These are phyloP conservation scores for Petunia secreta DNA, from an alignment of 257 asterid species.

Conservation along the genomic window DNA sequence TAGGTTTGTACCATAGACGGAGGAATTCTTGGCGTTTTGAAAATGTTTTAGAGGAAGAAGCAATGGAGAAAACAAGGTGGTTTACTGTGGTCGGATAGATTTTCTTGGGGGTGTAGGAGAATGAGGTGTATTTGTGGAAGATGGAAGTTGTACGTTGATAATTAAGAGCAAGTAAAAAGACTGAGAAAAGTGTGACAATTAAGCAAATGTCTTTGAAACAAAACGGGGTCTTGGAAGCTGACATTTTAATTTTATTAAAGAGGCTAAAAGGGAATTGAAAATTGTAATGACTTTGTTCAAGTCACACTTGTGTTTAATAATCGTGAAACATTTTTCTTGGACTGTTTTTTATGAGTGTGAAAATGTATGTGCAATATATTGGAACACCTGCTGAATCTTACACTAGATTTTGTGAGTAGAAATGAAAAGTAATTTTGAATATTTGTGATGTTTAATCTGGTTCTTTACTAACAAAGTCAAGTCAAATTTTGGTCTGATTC, in stretches of 20 bases:
- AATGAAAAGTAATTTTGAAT: neutral
- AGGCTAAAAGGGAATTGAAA: neutral
- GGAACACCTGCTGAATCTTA: neutral
- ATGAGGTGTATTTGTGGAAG: neutral
- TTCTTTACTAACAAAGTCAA: neutral
- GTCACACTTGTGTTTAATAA: neutral
- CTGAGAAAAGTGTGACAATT: neutral
- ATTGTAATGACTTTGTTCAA: neutral
- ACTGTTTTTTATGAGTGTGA: neutral
- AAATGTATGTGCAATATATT: neutral
- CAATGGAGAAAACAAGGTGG: conserved; percentile 29
- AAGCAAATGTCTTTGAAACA: conserved; percentile 26
- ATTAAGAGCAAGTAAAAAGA: conserved; percentile 16
- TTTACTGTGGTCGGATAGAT: neutral
- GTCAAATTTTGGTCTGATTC: neutral
- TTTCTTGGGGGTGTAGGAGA: neutral
- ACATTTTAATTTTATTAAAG: conserved; percentile 13
- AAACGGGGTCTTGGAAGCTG: conserved; percentile 8
- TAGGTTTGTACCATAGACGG: conserved; percentile 22
- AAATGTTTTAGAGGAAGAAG: conserved; percentile 30
- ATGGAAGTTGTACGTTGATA: neutral
- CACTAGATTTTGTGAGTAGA: neutral
- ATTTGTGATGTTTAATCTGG: neutral
- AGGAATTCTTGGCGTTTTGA: conserved; percentile 16
- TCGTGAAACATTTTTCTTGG: neutral